Evolutionary conservation across 192 early-diverging fungal species (phyloP).

Genomic region (Coemansia sp.): DNA sequence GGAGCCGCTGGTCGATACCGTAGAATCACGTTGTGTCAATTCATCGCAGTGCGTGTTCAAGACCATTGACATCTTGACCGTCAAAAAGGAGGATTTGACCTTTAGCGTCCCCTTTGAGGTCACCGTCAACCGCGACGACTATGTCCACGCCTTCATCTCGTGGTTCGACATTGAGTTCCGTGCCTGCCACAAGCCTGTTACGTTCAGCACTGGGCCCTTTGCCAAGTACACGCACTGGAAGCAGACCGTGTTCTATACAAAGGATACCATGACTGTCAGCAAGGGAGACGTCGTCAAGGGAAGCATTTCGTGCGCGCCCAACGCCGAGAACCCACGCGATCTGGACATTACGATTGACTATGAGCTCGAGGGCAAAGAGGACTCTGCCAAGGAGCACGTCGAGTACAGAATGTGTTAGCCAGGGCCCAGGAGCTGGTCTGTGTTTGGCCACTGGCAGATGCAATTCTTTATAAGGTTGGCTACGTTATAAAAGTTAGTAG

Average conservation of each 20-base stretch:
- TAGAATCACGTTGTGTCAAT: slow-evolving; percentile 81
- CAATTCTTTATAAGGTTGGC: too few relatives aligned
- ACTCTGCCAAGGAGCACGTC: slow-evolving; percentile 52
- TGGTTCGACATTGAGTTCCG: slow-evolving; percentile 98
- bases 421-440: background rate
- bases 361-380: slow-evolving; percentile 60
- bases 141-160: slow-evolving; percentile 86
- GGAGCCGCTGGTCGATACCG: slow-evolving; percentile 95
- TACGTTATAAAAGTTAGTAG: background rate
- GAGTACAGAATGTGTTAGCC: slow-evolving; percentile 70
- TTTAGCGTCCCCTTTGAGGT: slow-evolving; percentile 85
- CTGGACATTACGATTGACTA: slow-evolving; percentile 85
- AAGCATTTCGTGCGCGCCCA: slow-evolving; percentile 65
- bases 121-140: slow-evolving; percentile 74
- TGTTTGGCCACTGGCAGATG: background rate
- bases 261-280: slow-evolving; percentile 68
- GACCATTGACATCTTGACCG: slow-evolving; percentile 73
- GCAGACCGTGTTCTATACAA: slow-evolving; percentile 97
- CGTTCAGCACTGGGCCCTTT: slow-evolving; percentile 79
- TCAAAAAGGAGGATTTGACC: slow-evolving; percentile 81
- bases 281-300: slow-evolving; percentile 73
- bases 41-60: slow-evolving; percentile 77
- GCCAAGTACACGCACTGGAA: slow-evolving; percentile 98
- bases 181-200: slow-evolving; percentile 83
- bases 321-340: slow-evolving; percentile 87